Evolutionary conservation across 2,329 filamentous ascomycete species (phyloP), one percentile per base, ranked within the genome.

Genomic region (Cladophialophora carrionii): DNA sequence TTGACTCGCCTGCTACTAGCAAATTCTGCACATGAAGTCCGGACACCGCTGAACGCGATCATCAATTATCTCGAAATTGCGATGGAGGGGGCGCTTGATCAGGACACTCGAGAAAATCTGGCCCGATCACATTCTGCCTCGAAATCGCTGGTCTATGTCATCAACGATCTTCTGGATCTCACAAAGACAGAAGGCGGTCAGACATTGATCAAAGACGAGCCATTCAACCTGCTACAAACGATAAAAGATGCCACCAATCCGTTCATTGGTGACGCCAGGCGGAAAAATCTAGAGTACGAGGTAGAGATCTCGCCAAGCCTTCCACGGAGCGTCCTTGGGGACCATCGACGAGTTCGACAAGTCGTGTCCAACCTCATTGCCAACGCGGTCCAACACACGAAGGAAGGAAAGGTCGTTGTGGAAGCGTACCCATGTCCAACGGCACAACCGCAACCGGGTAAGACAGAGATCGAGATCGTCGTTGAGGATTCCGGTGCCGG

Each of bases 11-110:
- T 96, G 3, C 78, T 96, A 1, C 81, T 96, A 24, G 90, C 92
- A 4, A 96, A 96, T 70, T 96, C 92, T 0, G 92, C 92, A 0
- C 93, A 96, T 69, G 92, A 96, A 79, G 91, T 96, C 8, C 88
- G 93, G 57, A 96, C 92, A 0, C 92, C 92, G 0, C 79, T 96
- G 1, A 96, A 96, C 73, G 92, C 92, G 17, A 96, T 96, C 72
- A 96, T 96, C 77, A 96, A 96, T 72, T 96, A 96, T 71, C 84
- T 96, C 0, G 92, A 96, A 71, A 96, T 96, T 69, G 92, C 92
- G 0, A 79, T 96, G 1, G 92, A 96, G 77, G 91, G 92, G 0
- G 80, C 82, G 0, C 80, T 96, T 2, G 92, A 96, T 68, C 80
- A 86, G 17, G 92, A 96, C 73, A 96, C 91, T 0, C 83, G 93